Conservation (phyloP, 2,329 filamentous ascomycete species). For the Coccinonectria pachysandricola region DNA sequence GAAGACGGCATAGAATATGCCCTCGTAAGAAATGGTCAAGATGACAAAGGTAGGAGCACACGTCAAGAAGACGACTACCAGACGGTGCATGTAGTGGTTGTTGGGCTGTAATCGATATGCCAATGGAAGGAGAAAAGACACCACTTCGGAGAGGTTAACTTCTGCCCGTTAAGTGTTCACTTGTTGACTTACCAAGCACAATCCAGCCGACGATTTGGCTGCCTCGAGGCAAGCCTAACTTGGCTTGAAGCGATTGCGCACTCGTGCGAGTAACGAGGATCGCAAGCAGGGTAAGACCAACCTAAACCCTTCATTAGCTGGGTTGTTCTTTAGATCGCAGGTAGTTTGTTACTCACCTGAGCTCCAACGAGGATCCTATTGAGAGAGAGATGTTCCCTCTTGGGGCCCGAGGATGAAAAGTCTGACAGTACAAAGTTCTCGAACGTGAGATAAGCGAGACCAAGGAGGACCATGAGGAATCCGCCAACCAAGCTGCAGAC, state of each 20-base stretch:
- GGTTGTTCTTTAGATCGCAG: no score
- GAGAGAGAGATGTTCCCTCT: constrained; percentile 28
- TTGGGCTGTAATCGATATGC: constrained; percentile 73
- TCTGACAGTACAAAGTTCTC: constrained; percentile 52
- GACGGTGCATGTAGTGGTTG: constrained; percentile 78
- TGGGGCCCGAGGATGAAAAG: constrained; percentile 22
- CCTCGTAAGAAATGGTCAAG: constrained; percentile 93
- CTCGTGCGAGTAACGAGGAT: constrained; percentile 83
- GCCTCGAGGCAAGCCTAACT: constrained; percentile 71
- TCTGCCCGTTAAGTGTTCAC: no score
- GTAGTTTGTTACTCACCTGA: no score
- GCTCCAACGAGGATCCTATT: constrained; percentile 53
- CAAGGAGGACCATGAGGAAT: constrained; percentile 63
- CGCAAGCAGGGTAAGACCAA: constrained; percentile 69
- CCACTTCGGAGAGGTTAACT: constrained; percentile 42
- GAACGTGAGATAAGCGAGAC: constrained; percentile 68
- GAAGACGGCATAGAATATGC: constrained; percentile 89
- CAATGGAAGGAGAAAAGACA: constrained; percentile 69
- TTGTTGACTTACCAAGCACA: constrained; percentile 56
- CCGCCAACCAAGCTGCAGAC: constrained; percentile 59
- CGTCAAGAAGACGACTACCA: constrained; percentile 81
- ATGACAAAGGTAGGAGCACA: constrained; percentile 93
- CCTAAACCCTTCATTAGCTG: no score
- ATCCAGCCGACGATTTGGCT: constrained; percentile 83
- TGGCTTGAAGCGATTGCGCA: constrained; percentile 74